A percentile compares a stretch with the other conserved stretches of the same genome.
These are phyloP conservation scores for Peniophora sp. DNA, from an alignment of 1,284 basidiomycete genomes.

Conservation along the genomic window DNA sequence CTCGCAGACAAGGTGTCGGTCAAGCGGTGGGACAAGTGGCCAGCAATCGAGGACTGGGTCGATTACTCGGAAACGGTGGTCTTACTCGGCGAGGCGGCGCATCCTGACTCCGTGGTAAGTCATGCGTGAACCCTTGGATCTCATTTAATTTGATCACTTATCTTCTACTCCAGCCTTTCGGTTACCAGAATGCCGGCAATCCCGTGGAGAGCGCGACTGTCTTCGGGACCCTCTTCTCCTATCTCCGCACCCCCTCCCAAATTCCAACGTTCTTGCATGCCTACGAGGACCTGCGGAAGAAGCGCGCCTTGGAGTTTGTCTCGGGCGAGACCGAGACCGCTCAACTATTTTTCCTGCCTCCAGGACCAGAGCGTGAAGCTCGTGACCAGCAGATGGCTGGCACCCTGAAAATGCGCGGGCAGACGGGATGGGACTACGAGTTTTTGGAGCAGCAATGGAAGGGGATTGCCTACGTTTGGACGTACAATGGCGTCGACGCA, in stretches of 20 bases:
- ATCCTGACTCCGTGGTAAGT: slow-evolving; percentile 29
- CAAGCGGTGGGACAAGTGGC: slow-evolving; percentile 7
- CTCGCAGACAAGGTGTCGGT: slow-evolving; percentile 3
- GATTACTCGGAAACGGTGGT: slow-evolving; percentile 29
- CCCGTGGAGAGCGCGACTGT: slow-evolving; percentile 36
- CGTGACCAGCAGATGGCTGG: slow-evolving; percentile 29
- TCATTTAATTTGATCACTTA: not conserved
- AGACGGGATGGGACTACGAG: slow-evolving; percentile 13
- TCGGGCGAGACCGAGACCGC: slow-evolving; percentile 29
- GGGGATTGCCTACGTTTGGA: slow-evolving; percentile 19
- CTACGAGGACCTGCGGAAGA: slow-evolving; percentile 36
- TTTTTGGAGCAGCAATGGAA: slow-evolving; percentile 17
- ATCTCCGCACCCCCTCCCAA: slow-evolving; percentile 29
- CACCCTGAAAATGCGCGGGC: slow-evolving; percentile 13
- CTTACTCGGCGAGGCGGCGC: slow-evolving; percentile 43
- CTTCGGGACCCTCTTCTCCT: slow-evolving; percentile 38
- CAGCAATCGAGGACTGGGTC: slow-evolving; percentile 26
- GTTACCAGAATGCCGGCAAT: slow-evolving; percentile 30
- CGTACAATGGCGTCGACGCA: slow-evolving; percentile 25
- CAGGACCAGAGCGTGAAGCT: slow-evolving; percentile 29
- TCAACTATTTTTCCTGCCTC: slow-evolving; percentile 23
- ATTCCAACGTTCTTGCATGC: slow-evolving; percentile 33
- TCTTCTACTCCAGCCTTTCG: slow-evolving; percentile 21
- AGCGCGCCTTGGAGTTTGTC: slow-evolving; percentile 28
- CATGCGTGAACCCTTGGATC: not conserved